Base-by-base conservation (phyloP, 768 basidiomycete genomes). In the Suillus lakei region DNA sequence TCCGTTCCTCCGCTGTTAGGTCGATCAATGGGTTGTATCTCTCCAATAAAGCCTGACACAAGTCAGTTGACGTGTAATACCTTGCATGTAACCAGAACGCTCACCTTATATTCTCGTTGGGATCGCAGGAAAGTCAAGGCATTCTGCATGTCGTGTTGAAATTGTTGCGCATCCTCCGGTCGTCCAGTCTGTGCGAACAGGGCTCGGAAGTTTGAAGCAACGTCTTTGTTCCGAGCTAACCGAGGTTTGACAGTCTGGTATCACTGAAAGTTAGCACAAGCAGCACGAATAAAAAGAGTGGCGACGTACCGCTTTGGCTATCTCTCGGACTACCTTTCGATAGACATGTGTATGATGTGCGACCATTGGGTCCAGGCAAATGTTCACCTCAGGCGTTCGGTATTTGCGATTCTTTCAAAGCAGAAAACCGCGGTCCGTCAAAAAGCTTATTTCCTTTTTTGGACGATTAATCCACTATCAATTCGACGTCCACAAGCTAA, bases 21-120 rank as follows among this genome's bases (percentile, higher is more conserved):
- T 95, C 92, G 48, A 89, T 77, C 21, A 91, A 79, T 0, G 96
- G 95, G 75, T 96, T 97, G 80, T 98, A 98, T 61, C 93, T 83
- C 62, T 93, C 91, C 66, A 98, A 77, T 56, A 98, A 80, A 26
- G 80, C 81, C 96, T 98, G 71, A 18, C 41, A 28, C 15, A 2
- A 36, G 3, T 39, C 2, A 15, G 46, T 66, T 63, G 68, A 66
- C 36, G 38, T 30, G 16, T 39, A 54, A 26, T 9, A 32, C 28
- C 32, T 30, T 44, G 50, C 65, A 26, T 48, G 26, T 28, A 26
- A 41, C 16, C 54, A 58, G 62, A 23, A 30, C 72, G 38, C 81
- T 72, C 58, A 91, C 95, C 83, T 91, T 92, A 81, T 97, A 83
- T 72, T 88, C 85, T 66, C 91, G 80, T 72, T 93, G 90, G 9